Evolutionary conservation across 169 alveolate genomes (phyloP), one percentile per base, ranked within the genome.

Genomic region (Pseudocohnilembus persalinus): DNA sequence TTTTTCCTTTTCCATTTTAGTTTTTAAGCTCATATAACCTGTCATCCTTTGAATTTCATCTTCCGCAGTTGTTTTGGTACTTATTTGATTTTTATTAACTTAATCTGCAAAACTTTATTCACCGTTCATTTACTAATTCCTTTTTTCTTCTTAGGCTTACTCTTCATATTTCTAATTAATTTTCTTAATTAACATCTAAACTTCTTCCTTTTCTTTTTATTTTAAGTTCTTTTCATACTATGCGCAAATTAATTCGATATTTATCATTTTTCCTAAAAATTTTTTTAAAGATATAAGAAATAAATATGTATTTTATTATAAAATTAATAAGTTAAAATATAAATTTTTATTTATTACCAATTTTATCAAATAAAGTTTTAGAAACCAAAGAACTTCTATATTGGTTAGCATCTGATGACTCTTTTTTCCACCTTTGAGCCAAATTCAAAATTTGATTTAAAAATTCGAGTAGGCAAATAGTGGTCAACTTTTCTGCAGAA

Each of bases 381-480:
- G 68, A 49, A 11, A 49, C 20, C 20, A 49, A 49, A 49, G 26
- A 11, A 49, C 68, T 49, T 49, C 68, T 49, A 49, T 11, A 49
- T 49, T 49, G 20, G 20, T 49, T 20, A 49, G 20, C 68, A 49
- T 49, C 20, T 11, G 68, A 49, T 20, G 4, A 4, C 20, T 49
- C 68, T 49, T 49, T 49, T 49, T 49, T 49, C 68, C 68, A 49
- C 26, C 26, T 20, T 49, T 49, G 68, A 49, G 26, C 20, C 20
- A 49, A 49, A 11, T 49, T 49, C 4, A 49, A 20, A 11, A 49
- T 11, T 11, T 32, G 81, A 25, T 72, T 73, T 85, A 86, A 80
- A 34, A 86, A 86, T 65, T 86, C 90, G 1, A 83, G 34, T 16
- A 86, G 49, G 28, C 80, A 68, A 27, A 86, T 80, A 0, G 80